Conservation (phyloP, 176 grass and related monocot species). For the Alloteropsis semialata region DNA sequence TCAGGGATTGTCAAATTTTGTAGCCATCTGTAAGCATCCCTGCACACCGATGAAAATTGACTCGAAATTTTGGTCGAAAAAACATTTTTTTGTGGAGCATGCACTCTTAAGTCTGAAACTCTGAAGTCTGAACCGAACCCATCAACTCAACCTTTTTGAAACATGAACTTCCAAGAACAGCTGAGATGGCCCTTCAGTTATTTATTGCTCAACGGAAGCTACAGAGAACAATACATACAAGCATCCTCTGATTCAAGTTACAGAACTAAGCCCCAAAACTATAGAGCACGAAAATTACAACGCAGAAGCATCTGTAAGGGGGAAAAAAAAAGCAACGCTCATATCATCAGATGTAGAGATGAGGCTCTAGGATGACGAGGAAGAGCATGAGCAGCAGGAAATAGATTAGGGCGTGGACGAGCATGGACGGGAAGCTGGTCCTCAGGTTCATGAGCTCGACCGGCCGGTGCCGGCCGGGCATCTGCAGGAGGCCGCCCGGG, state of each 20-base stretch:
- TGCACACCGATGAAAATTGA: not conserved
- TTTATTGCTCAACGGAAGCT: constrained; percentile 5
- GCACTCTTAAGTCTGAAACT: not conserved
- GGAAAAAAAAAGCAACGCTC: not conserved
- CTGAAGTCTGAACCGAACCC: no score
- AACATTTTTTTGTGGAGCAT: not conserved
- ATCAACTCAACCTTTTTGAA: not conserved
- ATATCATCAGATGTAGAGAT: constrained; percentile 63
- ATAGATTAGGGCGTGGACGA: constrained; percentile 78
- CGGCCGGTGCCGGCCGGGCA: constrained; percentile 75
- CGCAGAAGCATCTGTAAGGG: not conserved
- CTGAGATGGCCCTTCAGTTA: not conserved
- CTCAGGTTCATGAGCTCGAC: constrained; percentile 80
- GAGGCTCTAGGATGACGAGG: constrained; percentile 47
- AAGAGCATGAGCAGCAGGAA: constrained; percentile 64
- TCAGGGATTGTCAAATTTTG: not conserved
- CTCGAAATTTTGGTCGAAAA: not conserved
- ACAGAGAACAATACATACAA: not conserved
- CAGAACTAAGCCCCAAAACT: not conserved
- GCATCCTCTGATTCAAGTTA: not conserved
- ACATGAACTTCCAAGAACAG: not conserved
- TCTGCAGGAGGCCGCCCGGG: constrained; percentile 75
- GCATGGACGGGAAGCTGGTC: constrained; percentile 73
- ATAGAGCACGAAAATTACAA: not conserved
- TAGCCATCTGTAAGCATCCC: not conserved